Conservation (phyloP, 768 basidiomycete species). For the Suillus discolor region DNA sequence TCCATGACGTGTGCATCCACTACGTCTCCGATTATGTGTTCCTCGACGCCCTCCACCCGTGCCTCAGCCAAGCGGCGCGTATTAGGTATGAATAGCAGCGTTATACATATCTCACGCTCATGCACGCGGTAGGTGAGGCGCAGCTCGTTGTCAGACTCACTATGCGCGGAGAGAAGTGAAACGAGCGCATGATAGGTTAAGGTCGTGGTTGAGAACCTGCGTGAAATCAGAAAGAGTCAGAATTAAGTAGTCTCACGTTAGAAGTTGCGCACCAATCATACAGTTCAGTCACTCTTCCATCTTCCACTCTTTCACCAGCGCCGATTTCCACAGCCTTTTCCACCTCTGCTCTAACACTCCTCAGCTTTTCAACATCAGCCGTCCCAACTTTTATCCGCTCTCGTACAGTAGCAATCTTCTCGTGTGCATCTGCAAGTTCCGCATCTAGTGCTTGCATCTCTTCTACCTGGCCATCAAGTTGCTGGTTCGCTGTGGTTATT, state of each 20-base stretch:
- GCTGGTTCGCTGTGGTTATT: conserved; percentile 69
- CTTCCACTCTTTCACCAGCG: conserved; percentile 45
- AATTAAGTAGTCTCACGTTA: neutral
- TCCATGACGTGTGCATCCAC: conserved; percentile 63
- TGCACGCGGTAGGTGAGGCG: conserved; percentile 64
- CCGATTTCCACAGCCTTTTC: conserved; percentile 64
- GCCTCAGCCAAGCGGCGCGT: conserved; percentile 66
- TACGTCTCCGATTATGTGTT: conserved; percentile 58
- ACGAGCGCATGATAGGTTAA: conserved; percentile 63
- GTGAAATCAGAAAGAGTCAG: neutral
- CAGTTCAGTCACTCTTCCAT: conserved; percentile 52
- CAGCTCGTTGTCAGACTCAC: conserved; percentile 76
- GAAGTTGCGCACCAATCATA: conserved; percentile 63
- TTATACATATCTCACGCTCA: conserved; percentile 47
- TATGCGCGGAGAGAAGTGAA: conserved; percentile 58
- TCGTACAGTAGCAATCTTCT: conserved; percentile 54
- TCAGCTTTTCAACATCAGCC: conserved; percentile 29
- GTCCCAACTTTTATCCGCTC: conserved; percentile 60
- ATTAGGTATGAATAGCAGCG: conserved; percentile 69
- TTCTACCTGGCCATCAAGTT: conserved; percentile 72
- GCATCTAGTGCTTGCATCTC: conserved; percentile 81
- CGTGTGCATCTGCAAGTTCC: conserved; percentile 55
- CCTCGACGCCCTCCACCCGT: conserved; percentile 52
- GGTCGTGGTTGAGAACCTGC: conserved; percentile 74
- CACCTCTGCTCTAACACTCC: conserved; percentile 64